Percentiles rank a stretch among this genome's conserved stretches.
phyloP scores from a whole-genome alignment of 805 yeast genomes.

The Nakazawaea ishiwadae region DNA sequence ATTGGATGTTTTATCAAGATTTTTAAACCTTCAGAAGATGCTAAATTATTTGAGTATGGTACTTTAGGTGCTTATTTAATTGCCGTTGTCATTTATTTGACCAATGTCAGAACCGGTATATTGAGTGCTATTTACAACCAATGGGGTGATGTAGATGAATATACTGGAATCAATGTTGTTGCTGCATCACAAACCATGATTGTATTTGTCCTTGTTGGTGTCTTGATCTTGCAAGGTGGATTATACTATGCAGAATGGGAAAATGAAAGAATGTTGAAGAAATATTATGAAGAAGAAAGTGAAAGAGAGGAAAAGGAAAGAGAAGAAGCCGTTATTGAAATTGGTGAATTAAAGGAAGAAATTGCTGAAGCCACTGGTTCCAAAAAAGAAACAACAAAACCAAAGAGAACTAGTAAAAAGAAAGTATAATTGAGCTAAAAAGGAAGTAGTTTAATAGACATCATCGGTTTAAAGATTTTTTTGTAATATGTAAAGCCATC shows the following conservation, averaged over 20 bases:
- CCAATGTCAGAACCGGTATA: conserved; percentile 81
- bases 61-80: conserved; percentile 69
- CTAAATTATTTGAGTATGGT: conserved; percentile 87
- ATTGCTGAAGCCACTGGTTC: conserved; percentile 6
- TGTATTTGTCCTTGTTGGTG: conserved; percentile 67
- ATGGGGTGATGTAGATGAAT: conserved; percentile 92
- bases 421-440: background rate
- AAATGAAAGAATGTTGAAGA: conserved; percentile 9
- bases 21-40: conserved; percentile 82
- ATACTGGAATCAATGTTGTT: conserved; percentile 84
- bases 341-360: conserved; percentile 11
- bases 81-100: conserved; percentile 73
- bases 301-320: conserved; percentile 11
- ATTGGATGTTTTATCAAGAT: conserved; percentile 71
- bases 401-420: conserved; percentile 6
- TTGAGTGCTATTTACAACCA: conserved; percentile 61
- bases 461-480: no score
- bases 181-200: conserved; percentile 85
- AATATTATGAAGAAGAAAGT: conserved; percentile 10
- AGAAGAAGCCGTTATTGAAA: conserved; percentile 9
- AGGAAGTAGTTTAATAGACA: background rate
- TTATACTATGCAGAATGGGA: conserved; percentile 64
- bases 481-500: no score
- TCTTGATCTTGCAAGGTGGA: conserved; percentile 82
- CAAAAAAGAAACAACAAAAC: background rate